Evolutionary conservation across 805 yeast species (phyloP), one percentile per base, ranked within the genome.

Genomic region (Lachancea sp.): DNA sequence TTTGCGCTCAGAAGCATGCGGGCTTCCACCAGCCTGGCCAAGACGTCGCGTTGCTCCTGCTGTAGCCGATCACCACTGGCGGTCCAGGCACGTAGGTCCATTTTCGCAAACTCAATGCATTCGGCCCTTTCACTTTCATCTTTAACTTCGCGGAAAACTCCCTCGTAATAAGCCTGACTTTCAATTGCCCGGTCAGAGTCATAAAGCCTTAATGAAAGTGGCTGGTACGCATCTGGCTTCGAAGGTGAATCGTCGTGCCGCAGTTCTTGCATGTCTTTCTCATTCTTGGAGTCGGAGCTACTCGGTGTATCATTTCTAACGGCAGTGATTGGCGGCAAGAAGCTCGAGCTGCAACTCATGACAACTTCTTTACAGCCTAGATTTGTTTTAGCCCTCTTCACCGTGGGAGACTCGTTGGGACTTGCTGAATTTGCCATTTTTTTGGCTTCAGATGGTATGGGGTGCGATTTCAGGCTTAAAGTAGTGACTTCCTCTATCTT

Each of bases 1-100:
- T 67, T 68, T 31, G 61, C 58, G 46, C 69, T 69, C 25, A 73
- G 59, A 46, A 66, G 68, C 25, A 69, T 55, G 50, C 79, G 64
- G 12, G 69, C 60, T 5, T 56, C 36, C 3, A 73, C 60, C 16
- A 73, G 55, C 37, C 60, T 58, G 25, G 65, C 54, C 31, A 69
- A 54, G 17, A 73, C 56, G 1, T 49, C 44, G 3, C 63, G 57
- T 45, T 74, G 71, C 41, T 63, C 63, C 9, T 53, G 49, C 18
- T 56, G 51, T 22, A 74, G 53, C 2, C 47, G 29, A 6, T 66
- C 57, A 0, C 77, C 75, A 17, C 59, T 51, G 3, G 45, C 38
- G 18, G 66, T 49, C 79, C 80, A 76, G 12, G 65, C 60, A 9
- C 49, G 45, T 10, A 67, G 49, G 0, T 59, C 26, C 45, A 54